These are phyloP conservation scores for Boeremia lycopersici DNA, from an alignment of 2,329 filamentous ascomycete species.

Conservation along the genomic window DNA sequence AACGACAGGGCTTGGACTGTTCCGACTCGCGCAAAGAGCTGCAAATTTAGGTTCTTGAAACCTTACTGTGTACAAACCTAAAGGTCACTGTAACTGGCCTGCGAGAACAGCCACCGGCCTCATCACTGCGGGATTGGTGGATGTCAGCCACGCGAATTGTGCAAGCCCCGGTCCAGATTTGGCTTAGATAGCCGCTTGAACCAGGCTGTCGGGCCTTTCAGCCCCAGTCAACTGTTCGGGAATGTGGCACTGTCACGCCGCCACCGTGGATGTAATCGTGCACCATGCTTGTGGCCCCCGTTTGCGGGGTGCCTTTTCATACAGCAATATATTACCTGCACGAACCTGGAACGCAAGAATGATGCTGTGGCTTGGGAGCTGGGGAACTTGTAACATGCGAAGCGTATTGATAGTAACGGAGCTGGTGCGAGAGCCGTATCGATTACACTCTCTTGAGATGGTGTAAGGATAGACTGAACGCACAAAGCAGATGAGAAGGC, in stretches of 20 bases:
- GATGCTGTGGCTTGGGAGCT: not conserved
- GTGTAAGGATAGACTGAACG: not conserved
- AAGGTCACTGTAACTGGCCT: constrained; percentile 18
- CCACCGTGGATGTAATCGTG: constrained; percentile 36
- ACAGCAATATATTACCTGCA: constrained; percentile 7
- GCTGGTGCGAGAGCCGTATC: not conserved
- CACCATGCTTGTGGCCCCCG: constrained; percentile 32
- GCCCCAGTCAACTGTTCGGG: constrained; percentile 41
- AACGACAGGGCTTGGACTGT: not conserved
- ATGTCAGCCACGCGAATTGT: constrained; percentile 43
- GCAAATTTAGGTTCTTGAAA: constrained; percentile 1
- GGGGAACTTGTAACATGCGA: not conserved
- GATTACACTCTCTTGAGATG: not conserved
- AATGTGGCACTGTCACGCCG: constrained; percentile 45
- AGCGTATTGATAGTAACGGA: not conserved
- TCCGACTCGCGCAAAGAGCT: not conserved
- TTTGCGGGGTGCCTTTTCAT: constrained; percentile 21
- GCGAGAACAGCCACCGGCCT: constrained; percentile 33
- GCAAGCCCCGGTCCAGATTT: constrained; percentile 31
- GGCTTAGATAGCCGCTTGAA: constrained; percentile 31
- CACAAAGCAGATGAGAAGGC: not conserved
- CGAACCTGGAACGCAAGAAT: not conserved
- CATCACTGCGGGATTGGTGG: constrained; percentile 18
- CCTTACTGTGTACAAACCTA: constrained; percentile 1
- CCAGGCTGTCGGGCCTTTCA: constrained; percentile 39